Conservation (phyloP, 495 filamentous ascomycete species). For the Sordaria brevicollis region DNA sequence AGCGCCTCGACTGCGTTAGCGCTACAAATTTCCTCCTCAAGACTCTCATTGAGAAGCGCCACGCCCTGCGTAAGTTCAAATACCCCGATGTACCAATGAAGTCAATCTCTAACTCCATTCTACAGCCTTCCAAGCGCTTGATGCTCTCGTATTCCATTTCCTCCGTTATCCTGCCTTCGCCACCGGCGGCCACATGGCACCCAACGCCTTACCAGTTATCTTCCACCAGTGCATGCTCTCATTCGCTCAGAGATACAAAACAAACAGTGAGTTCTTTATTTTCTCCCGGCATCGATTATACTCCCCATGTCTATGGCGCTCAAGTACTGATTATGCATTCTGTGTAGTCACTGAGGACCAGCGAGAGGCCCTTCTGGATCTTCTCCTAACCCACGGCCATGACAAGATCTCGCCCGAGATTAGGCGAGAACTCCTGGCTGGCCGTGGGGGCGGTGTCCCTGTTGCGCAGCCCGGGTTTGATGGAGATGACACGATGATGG, state of each 20-base stretch:
- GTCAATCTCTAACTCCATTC: neutral
- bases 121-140: slow-evolving; percentile 69
- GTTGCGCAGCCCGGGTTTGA: slow-evolving; percentile 46
- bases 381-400: slow-evolving; percentile 80
- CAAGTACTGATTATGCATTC: neutral
- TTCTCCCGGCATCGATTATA: neutral
- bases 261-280: slow-evolving; percentile 49
- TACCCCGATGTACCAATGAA: neutral
- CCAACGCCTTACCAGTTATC: slow-evolving; percentile 49
- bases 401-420: slow-evolving; percentile 85
- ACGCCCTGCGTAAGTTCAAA: slow-evolving; percentile 59
- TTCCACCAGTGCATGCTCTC: slow-evolving; percentile 82
- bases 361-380: slow-evolving; percentile 80
- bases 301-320: neutral
- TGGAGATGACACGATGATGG: slow-evolving; percentile 85
- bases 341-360: slow-evolving; percentile 47
- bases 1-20: slow-evolving; percentile 65
- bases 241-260: slow-evolving; percentile 88
- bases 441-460: slow-evolving; percentile 70
- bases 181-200: slow-evolving; percentile 5
- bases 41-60: slow-evolving; percentile 88
- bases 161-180: slow-evolving; percentile 63
- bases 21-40: slow-evolving; percentile 88
- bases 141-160: slow-evolving; percentile 93
- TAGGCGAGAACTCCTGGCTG: slow-evolving; percentile 78